A percentile compares a stretch with the other conserved stretches of the same genome.
phyloP scores from a whole-genome alignment of 495 filamentous ascomycete genomes.

The Penicillium manginii region DNA sequence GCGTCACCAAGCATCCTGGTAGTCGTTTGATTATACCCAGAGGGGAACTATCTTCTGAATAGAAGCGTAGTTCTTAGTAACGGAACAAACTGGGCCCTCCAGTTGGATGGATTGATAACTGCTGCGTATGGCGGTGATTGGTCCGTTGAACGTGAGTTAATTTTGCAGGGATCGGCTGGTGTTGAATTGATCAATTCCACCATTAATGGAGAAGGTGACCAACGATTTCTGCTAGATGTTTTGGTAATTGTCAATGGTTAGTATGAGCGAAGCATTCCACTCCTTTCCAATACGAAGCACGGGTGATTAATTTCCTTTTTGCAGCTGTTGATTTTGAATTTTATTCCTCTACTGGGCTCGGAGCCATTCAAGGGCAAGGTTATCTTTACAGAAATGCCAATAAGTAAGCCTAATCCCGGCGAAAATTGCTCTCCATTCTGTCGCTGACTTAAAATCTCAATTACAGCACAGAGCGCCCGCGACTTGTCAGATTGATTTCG shows the following conservation, averaged over 20 bases:
- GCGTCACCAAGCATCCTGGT: constrained; percentile 30
- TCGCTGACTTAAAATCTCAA: background rate
- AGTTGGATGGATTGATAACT: constrained; percentile 49
- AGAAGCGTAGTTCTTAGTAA: constrained; percentile 38
- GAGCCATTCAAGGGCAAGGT: constrained; percentile 51
- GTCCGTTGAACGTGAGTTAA: constrained; percentile 35
- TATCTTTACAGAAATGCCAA: constrained; percentile 40
- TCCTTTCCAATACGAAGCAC: background rate
- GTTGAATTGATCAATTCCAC: constrained; percentile 40
- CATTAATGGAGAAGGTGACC: constrained; percentile 41
- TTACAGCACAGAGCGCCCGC: constrained; percentile 31
- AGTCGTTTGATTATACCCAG: constrained; percentile 45
- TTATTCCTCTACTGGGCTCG: constrained; percentile 43
- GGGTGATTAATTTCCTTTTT: background rate
- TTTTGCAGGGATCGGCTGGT: constrained; percentile 32
- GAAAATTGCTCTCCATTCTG: background rate
- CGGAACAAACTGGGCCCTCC: constrained; percentile 41
- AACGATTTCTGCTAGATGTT: constrained; percentile 32
- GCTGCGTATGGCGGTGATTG: constrained; percentile 37
- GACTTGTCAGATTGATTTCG: constrained; percentile 37
- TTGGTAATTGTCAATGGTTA: constrained; percentile 35
- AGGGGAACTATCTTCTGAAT: constrained; percentile 41
- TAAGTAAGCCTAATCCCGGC: constrained; percentile 14
- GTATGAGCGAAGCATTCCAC: constrained; percentile 1
- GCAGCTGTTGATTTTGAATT: constrained; percentile 48